A percentile compares a stretch with the other conserved stretches of the same genome.
Evolutionary conservation across 495 filamentous ascomycete species (phyloP).

Genomic region (Penicillium ucsense): DNA sequence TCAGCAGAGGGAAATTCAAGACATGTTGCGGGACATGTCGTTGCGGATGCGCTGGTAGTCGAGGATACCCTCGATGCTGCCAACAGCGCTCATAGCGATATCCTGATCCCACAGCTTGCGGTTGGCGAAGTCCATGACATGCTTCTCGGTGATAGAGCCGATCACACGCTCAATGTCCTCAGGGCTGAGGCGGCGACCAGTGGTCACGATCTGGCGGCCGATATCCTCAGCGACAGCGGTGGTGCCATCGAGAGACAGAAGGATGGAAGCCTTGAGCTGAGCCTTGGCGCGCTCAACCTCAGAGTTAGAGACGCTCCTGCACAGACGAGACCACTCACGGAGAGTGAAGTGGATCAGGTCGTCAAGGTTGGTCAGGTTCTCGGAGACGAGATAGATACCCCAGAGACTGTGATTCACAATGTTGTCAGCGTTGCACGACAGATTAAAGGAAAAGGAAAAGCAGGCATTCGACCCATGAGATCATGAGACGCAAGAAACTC

Average conservation of each 20-base stretch:
- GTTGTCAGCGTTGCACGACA: conserved; percentile 4
- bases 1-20: conserved; percentile 15
- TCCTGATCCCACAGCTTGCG: conserved; percentile 95
- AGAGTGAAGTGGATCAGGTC: conserved; percentile 97
- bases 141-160: conserved; percentile 82
- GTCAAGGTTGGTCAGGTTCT: conserved; percentile 76
- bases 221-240: conserved; percentile 97
- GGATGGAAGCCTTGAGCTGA: conserved; percentile 95
- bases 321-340: conserved; percentile 93
- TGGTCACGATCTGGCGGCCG: conserved; percentile 95
- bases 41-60: conserved; percentile 83
- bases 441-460: too few relatives aligned
- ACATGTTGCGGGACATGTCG: conserved; percentile 81
- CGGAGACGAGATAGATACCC: conserved; percentile 97
- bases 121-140: conserved; percentile 90
- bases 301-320: conserved; percentile 71
- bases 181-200: conserved; percentile 79
- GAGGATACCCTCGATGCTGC: conserved; percentile 79
- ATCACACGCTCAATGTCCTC: conserved; percentile 92
- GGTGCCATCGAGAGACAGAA: conserved; percentile 94
- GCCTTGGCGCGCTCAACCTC: conserved; percentile 98
- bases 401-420: conserved; percentile 59
- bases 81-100: conserved; percentile 83
- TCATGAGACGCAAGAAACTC: conserved; percentile 19
- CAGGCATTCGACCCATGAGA: too few relatives aligned